phyloP scores from a whole-genome alignment of 495 filamentous ascomycete genomes.

The Talaromyces wortmannii region DNA sequence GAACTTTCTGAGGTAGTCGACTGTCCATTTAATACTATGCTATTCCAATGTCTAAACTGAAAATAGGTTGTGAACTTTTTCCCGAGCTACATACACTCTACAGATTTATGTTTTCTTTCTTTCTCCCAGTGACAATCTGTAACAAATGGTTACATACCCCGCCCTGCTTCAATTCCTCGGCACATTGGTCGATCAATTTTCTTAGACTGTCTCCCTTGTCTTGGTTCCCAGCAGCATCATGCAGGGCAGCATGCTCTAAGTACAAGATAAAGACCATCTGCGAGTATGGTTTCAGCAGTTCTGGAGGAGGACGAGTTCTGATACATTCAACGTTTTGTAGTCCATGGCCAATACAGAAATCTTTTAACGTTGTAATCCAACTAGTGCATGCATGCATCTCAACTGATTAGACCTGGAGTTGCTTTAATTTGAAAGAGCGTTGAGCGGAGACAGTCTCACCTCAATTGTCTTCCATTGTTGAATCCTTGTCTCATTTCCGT shows the following conservation, averaged over 20 bases:
- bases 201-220: not conserved
- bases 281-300: not conserved
- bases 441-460: not conserved
- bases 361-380: not conserved
- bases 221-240: not conserved
- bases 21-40: too few species aligned
- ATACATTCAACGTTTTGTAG: not conserved
- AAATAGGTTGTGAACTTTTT: too few species aligned
- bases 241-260: not conserved
- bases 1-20: too few species aligned
- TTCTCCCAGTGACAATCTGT: not conserved
- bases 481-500: not conserved
- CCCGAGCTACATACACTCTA: too few species aligned
- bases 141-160: not conserved
- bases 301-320: not conserved
- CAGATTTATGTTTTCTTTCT: not conserved
- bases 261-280: not conserved
- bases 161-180: not conserved
- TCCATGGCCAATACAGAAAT: not conserved
- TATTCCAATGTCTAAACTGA: too few species aligned
- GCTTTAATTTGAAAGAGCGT: not conserved
- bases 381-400: not conserved
- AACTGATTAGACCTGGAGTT: not conserved
- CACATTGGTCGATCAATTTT: not conserved
- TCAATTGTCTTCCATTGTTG: not conserved